Evolutionary conservation across 805 yeast species (phyloP), one percentile per base, ranked within the genome.

Genomic region (Saccharomycopsis guyanensis): DNA sequence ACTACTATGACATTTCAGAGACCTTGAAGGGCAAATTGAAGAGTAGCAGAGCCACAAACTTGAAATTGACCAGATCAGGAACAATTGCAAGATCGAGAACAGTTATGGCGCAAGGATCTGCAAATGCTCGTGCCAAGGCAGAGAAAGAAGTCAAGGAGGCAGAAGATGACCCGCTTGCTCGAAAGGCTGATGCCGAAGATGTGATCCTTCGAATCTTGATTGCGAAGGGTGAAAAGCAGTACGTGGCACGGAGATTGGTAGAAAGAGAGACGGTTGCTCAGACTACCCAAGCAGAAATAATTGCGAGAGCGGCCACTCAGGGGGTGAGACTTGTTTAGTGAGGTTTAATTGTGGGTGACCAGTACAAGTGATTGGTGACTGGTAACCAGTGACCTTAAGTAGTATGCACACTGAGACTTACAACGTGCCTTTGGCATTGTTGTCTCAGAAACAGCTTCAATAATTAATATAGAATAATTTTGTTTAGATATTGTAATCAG

Each of bases 141-240:
- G 71, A 71, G 46, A 61, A 66, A 13, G 72, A 73, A 18, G 66
- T 73, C 10, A 62, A 65, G 12, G 71, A 68, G 25, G 77, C 72
- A 1, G 64, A 66, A 36, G 63, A 69, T 15, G 71, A 71, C 37
- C 75, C 71, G 7, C 57, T 66, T 1, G 65, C 70, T 23, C 56
- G 59, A 34, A 57, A 61, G 20, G 59, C 63, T 13, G 62, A 60
- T 3, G 72, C 75, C 4, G 89, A 85, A 55, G 86, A 86, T 55
- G 71, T 87, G 10, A 69, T 89, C 4, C 63, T 91, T 50, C 71
- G 97, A 42, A 69, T 87, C 13, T 59, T 91, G 45, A 63, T 88
- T 22, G 69, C 88, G 33, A 76, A 80, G 49, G 85, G 78, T 19
- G 81, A 82, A 42, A 65, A 67, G 35, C 40, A 42, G 18, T 82